phyloP scores from a whole-genome alignment of 306 rosid genomes.

The Sicyos baderoa region DNA sequence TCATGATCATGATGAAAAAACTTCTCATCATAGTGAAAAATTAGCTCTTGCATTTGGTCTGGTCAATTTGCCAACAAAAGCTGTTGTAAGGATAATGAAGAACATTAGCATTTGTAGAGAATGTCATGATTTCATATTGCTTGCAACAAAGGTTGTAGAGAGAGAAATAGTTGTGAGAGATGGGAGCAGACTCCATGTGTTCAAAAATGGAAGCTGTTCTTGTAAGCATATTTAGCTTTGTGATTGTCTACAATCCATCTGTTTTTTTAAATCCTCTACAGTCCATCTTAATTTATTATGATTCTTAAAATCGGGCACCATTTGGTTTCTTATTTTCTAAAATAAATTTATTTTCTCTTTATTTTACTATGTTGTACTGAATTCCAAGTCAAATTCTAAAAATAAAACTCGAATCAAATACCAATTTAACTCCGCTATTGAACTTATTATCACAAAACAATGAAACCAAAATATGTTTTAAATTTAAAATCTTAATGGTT shows the following conservation, averaged over 20 bases:
- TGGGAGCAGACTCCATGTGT: constrained; percentile 43
- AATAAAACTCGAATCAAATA: no score
- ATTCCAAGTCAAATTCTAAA: no score
- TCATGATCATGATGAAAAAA: constrained; percentile 23
- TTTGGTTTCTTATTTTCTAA: no score
- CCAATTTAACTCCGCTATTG: no score
- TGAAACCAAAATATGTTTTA: no score
- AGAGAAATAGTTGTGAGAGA: constrained; percentile 51
- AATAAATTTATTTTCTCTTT: no score
- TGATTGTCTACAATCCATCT: neutral
- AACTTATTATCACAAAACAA: no score
- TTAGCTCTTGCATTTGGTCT: constrained; percentile 49
- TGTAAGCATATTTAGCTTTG: no score
- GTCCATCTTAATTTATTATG: neutral
- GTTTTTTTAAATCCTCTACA: no score
- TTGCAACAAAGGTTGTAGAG: constrained; percentile 31
- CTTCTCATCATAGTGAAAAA: constrained; percentile 47
- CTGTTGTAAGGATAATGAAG: constrained; percentile 44
- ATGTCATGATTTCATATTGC: constrained; percentile 51
- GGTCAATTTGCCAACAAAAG: constrained; percentile 30
- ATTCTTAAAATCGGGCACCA: neutral
- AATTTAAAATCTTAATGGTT: no score
- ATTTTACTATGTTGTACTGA: no score
- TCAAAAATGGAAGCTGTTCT: constrained; percentile 50
- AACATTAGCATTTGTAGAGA: constrained; percentile 38